These are phyloP conservation scores for Syncephalastrum racemosum DNA, from an alignment of 371 early-diverging fungal species.

Conservation along the genomic window DNA sequence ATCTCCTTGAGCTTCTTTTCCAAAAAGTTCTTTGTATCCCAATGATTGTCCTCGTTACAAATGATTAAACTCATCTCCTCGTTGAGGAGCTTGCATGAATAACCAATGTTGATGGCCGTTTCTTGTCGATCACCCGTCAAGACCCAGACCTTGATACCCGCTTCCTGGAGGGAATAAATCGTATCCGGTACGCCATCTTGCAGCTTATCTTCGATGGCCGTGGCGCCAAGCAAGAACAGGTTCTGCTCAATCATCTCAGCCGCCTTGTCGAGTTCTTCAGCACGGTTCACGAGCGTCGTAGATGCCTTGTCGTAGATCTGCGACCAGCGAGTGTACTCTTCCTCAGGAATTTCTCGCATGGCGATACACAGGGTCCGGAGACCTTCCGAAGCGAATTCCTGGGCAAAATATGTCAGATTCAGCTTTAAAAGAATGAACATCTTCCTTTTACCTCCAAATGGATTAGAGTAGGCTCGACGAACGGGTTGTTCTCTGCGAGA, in stretches of 20 bases:
- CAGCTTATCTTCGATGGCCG: conserved; percentile 98
- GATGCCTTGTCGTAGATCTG: conserved; percentile 84
- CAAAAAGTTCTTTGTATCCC: conserved; percentile 67
- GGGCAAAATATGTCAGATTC: conserved; percentile 3
- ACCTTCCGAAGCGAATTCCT: conserved; percentile 88
- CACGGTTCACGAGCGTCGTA: conserved; percentile 85
- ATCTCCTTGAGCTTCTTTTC: conserved; percentile 70
- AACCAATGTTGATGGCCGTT: conserved; percentile 92
- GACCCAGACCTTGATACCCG: conserved; percentile 98
- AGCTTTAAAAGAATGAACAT: not conserved
- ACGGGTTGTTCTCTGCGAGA: conserved; percentile 70
- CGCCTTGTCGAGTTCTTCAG: conserved; percentile 84
- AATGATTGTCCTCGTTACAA: conserved; percentile 71
- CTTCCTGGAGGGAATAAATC: conserved; percentile 89
- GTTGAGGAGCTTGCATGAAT: conserved; percentile 82
- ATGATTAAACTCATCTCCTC: conserved; percentile 83
- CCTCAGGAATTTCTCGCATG: conserved; percentile 82
- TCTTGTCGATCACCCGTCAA: conserved; percentile 93
- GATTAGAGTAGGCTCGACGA: conserved; percentile 69
- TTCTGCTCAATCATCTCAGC: conserved; percentile 94
- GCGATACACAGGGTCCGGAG: conserved; percentile 93
- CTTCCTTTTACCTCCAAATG: conserved; percentile 65
- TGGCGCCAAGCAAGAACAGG: conserved; percentile 90
- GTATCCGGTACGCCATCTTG: conserved; percentile 98
- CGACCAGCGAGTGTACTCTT: conserved; percentile 85